Evolutionary conservation across 2,329 filamentous ascomycete genomes (phyloP), one percentile per base, ranked within the genome.

Genomic region (Penicillium sp.): DNA sequence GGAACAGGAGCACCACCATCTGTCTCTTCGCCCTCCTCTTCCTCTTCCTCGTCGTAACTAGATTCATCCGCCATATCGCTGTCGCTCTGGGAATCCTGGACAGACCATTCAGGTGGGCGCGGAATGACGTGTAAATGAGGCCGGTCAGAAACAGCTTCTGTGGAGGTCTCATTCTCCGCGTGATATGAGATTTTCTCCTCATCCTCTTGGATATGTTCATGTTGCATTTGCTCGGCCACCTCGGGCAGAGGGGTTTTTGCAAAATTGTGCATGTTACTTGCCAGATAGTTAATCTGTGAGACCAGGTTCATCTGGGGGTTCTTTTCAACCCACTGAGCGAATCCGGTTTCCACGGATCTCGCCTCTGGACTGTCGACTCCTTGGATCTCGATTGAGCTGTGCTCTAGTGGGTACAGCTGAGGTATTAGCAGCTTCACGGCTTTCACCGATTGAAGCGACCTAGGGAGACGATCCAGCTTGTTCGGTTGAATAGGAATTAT

Each of bases 81-180:
- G 8, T 72, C 75, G 40, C 65, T 67, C 2, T 68, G 63, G 18
- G 62, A 61, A 5, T 67, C 69, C 2, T 60, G 70, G 13, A 76
- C 67, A 24, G 72, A 72, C 91, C 91, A 95, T 71, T 95, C 91
- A 0, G 89, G 88, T 9, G 91, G 91, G 7, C 90, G 81, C 10
- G 88, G 83, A 49, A 94, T 90, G 54, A 89, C 76, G 55, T 87
- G 83, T 45, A 94, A 75, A 65, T 93, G 90, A 29, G 81, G 80
- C 52, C 81, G 83, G 24, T 84, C 85, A 42, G 78, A 75, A 8
- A 69, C 43, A 18, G 48, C 45, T 14, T 55, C 39, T 7, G 26
- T 9, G 1, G 45, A n/a, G 19, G 46, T 23, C 11, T 51, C 31
- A 8, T 24, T 18, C 9, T 58, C 52, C 6, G 58, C 29, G n/a